phyloP scores from a whole-genome alignment of 371 early-diverging fungal species.

The Saksenaea oblongispora region DNA sequence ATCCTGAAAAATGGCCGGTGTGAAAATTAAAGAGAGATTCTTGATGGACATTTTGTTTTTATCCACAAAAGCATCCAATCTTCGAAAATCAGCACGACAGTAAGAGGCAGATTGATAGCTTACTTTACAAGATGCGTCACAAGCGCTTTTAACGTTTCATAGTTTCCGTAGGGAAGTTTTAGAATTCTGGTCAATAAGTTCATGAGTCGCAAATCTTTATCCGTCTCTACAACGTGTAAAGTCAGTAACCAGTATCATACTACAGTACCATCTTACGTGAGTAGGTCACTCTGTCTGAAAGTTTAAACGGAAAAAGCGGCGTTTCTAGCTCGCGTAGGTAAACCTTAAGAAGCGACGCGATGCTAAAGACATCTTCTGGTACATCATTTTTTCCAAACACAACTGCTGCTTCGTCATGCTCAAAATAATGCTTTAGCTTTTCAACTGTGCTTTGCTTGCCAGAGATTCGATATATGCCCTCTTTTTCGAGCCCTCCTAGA shows the following conservation, averaged over 20 bases:
- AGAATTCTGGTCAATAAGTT: slow-evolving; percentile 53
- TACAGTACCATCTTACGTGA: slow-evolving; percentile 41
- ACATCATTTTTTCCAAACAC: slow-evolving; percentile 52
- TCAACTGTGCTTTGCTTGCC: slow-evolving; percentile 64
- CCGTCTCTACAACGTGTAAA: slow-evolving; percentile 15
- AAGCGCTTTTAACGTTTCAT: slow-evolving; percentile 56
- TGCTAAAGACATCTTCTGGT: slow-evolving; percentile 58
- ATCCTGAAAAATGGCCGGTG: slow-evolving; percentile 65
- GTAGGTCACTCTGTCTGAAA: slow-evolving; percentile 58
- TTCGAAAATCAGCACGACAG: slow-evolving; percentile 4
- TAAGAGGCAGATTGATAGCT: background rate
- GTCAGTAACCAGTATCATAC: background rate
- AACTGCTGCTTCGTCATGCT: slow-evolving; percentile 54
- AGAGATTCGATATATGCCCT: slow-evolving; percentile 72
- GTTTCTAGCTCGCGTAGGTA: slow-evolving; percentile 67
- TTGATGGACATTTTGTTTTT: slow-evolving; percentile 65
- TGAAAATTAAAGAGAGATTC: slow-evolving; percentile 58
- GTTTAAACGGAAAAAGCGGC: slow-evolving; percentile 64
- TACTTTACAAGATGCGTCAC: slow-evolving; percentile 58
- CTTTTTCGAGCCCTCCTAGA: slow-evolving; percentile 60
- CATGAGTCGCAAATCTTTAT: slow-evolving; percentile 48
- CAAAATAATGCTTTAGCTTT: slow-evolving; percentile 57
- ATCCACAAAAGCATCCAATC: slow-evolving; percentile 42
- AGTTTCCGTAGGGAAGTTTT: slow-evolving; percentile 54
- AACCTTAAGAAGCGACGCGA: slow-evolving; percentile 64